Base-by-base conservation (phyloP, 2,329 filamentous ascomycete species). In the Calonectria hawksworthii region DNA sequence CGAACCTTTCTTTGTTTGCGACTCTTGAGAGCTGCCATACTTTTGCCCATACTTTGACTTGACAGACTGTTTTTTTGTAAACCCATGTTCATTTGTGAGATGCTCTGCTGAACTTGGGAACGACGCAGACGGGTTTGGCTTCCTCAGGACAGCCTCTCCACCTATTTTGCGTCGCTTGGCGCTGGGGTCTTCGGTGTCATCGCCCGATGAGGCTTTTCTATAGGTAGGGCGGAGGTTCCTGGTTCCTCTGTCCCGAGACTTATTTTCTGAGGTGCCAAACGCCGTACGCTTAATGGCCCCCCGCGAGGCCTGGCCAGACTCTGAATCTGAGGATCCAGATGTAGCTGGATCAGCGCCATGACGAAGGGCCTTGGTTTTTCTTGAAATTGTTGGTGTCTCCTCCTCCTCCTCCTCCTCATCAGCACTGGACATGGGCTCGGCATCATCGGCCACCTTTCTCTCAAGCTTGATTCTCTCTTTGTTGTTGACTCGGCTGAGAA, bases 241-340 rank as follows among this genome's bases (percentile, higher is more conserved):
- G 16, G 30, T 47, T 38, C 44, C 34, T 23, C 50, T 73, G 50
- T 67, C 76, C 14, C 54, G 70, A 36, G 50, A 26, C 21, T 64
- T 75, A 7, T 44, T 63, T 44, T 68, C 21, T n/a, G 71, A 32
- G 26, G 59, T 38, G 3, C 54, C 30, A 54, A 87, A 88, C 16
- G 38, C 72, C n/a, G 84, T 86, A 11, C 75, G 76, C 47, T 76
- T 81, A 32, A 88, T 87, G 67, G 82, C 75, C 21, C 78, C 84
- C 6, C 78, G 75, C n/a, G 73, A 72, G 38, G 71, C 75, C 32
- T 70, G 71, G 28, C 84, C 80, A 38, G 83, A 80, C 28, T 78
- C 80, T 3, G 83, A 84, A 64, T 80, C 76, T 13, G 74, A 80
- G 11, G 69, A 59, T 14, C 72, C 44, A 9, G 41, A 21, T 38